Percentiles rank a stretch among this genome's conserved stretches.
Evolutionary conservation across 495 filamentous ascomycete species (phyloP).

Genomic region (Aspergillus funiculosus): DNA sequence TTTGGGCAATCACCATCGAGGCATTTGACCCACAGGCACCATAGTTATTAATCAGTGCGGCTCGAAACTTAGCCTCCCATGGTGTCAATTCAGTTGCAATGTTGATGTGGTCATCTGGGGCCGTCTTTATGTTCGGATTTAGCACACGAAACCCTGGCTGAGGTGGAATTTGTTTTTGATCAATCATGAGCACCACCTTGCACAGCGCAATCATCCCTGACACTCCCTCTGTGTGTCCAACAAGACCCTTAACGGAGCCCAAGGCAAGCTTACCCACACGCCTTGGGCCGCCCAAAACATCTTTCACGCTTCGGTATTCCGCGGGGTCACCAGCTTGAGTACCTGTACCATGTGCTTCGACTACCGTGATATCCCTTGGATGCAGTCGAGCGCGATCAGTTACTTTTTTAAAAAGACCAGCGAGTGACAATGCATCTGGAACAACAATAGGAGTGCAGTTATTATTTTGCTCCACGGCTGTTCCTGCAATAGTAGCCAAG

Average conservation of each 20-base stretch:
- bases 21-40: slow-evolving; percentile 45
- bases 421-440: slow-evolving; percentile 58
- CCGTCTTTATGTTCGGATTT: slow-evolving; percentile 33
- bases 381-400: slow-evolving; percentile 51
- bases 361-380: slow-evolving; percentile 58
- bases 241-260: slow-evolving; percentile 44
- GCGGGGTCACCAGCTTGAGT: slow-evolving; percentile 66
- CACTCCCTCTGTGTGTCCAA: slow-evolving; percentile 49
- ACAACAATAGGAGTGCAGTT: slow-evolving; percentile 66
- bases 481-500: slow-evolving; percentile 55
- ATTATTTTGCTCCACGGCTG: slow-evolving; percentile 61
- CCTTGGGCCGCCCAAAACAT: slow-evolving; percentile 27
- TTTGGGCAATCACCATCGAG: slow-evolving; percentile 29
- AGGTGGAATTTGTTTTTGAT: slow-evolving; percentile 34
- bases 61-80: slow-evolving; percentile 31
- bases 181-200: slow-evolving; percentile 48
- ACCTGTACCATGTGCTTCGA: slow-evolving; percentile 76
- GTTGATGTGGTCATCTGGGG: slow-evolving; percentile 32
- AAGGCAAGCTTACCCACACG: slow-evolving; percentile 20
- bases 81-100: slow-evolving; percentile 26
- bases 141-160: slow-evolving; percentile 37
- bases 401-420: slow-evolving; percentile 51
- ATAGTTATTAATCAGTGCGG: slow-evolving; percentile 45
- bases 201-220: slow-evolving; percentile 43
- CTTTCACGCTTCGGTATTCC: slow-evolving; percentile 46